Evolutionary conservation across 164 flowering plant genomes (phyloP), one percentile per base, ranked within the genome.

Genomic region (Stephania cephalantha): DNA sequence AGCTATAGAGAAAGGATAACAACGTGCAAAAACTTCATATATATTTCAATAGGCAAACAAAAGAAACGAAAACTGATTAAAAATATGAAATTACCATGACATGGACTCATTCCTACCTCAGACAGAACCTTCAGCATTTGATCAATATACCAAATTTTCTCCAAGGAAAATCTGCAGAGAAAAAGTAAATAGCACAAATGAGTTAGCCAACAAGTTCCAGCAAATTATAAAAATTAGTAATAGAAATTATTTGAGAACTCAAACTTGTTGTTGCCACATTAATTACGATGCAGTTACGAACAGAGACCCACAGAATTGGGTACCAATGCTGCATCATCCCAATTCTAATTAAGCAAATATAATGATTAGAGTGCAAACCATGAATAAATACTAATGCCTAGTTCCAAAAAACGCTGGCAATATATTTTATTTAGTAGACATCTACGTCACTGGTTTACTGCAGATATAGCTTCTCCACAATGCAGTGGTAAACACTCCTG

Each of bases 121-220:
- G 90, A 87, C 52, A 95, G 91, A 84, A 95, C 97, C 89, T 90
- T 90, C 72, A 95, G 91, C 96, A 95, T 90, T 85, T 95, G 97
- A 84, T 95, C 96, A 80, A 93, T 90, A 84, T 91, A 95, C 99
- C 99, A 95, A 45, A 86, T 84, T 81, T 96, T 96, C 78, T 94
- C 95, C 2, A 90, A 87, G 52, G 97, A 90, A 86, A 90, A 91
- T 93, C 99, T 96, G 82, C 29, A 44, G 46, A 77, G 42, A 71
- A 46, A 7, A 71, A 70, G 44, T 18, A 55, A 72, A 72, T 15
- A 31, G 0, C 46, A 42, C 68, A 64, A 71, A 67, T 18, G 58
- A 2, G 44, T 4, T 7, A 30, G 15, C 12, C 5, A 29, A 67
- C 50, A 25, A n/a, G 45, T 44, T 44, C 48, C n/a, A 44, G 71